Base-by-base conservation (phyloP, 2,329 filamentous ascomycete species). In the Fusarium sp. region DNA sequence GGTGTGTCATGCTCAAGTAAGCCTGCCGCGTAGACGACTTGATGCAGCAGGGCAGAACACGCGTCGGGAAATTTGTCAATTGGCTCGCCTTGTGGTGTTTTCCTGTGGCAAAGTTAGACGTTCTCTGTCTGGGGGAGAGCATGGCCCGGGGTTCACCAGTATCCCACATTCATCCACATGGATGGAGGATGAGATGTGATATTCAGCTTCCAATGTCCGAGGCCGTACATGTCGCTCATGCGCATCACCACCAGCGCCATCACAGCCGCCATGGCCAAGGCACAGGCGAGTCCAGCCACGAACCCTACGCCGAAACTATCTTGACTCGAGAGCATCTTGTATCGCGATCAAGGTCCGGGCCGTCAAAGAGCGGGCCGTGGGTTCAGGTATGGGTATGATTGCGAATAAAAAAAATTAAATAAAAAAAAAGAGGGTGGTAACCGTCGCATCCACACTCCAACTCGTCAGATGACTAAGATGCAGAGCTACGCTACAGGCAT, bases 101-200 rank as follows among this genome's bases (percentile, higher is more conserved):
- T 75, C 76, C 76, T 77, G 35, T 4, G 3, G 4, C 1, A 54
- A 35, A 25, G 23, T 25, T 27, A 21, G 35, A 8, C 15, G 3
- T n/a, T 10, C 32, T 10, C n/a, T 25, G 15, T 2, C 21, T 32
- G 33, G 6, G 19, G 41, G 25, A 19, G 10, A 14, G 15, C 36
- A 17, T 13, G 31, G 75, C 23, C 8, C 23, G 23, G 23, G 8
- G 23, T 80, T 68, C 79, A 80, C 84, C 84, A 87, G 57, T 83
- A 86, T 1, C 84, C 84, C 73, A 87, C 80, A 53, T 86, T 87
- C 83, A 87, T 87, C 84, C 84, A 87, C 83, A 86, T 84, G n/a
- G 77, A 78, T 6, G 70, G 65, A 3, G 79, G 73, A 1, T 80
- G 79, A 1, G 81, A 68, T 15, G 76, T 71, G 19, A 84, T 60